phyloP scores from a whole-genome alignment of 176 grass and related monocot genomes.

The Echinochloa phyllopogon region DNA sequence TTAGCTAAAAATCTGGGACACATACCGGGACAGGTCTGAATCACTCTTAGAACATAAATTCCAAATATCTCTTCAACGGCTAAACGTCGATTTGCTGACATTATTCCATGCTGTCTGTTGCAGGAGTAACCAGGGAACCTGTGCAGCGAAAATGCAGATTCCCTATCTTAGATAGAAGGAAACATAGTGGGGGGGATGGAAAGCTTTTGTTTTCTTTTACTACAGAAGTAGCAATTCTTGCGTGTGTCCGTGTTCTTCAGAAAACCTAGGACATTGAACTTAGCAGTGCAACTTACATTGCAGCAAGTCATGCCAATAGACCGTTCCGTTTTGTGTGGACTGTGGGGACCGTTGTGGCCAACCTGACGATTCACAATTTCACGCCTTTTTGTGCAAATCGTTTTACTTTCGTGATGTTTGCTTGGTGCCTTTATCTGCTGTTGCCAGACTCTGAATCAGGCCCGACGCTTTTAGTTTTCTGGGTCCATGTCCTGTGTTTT shows the following conservation, averaged over 20 bases:
- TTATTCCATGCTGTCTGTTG: conserved; percentile 1
- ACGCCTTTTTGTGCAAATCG: not conserved
- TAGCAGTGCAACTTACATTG: conserved; percentile 33
- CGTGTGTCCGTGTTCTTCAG: not conserved
- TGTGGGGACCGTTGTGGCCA: conserved; percentile 37
- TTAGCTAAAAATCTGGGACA: conserved; percentile 58
- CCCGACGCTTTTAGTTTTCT: not conserved
- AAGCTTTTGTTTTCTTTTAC: conserved; percentile 50
- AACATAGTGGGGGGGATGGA: conserved; percentile 48
- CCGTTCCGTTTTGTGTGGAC: conserved; percentile 36
- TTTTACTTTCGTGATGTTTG: conserved; percentile 32
- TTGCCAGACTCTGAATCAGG: conserved; percentile 2
- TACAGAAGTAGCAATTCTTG: conserved; percentile 33
- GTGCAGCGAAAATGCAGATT: conserved; percentile 6
- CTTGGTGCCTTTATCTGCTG: conserved; percentile 23
- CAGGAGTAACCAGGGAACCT: conserved; percentile 39
- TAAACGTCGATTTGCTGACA: not conserved
- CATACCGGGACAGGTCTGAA: conserved; percentile 26
- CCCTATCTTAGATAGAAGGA: conserved; percentile 45
- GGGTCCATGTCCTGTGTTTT: not conserved
- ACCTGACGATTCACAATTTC: conserved; percentile 11
- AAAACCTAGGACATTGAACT: conserved; percentile 38
- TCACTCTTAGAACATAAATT: not conserved
- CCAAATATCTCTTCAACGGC: not conserved
- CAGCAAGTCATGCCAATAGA: conserved; percentile 40